Evolutionary conservation across 2,329 filamentous ascomycete species (phyloP), one percentile per base, ranked within the genome.

Genomic region (Aspergillus carbonarius): DNA sequence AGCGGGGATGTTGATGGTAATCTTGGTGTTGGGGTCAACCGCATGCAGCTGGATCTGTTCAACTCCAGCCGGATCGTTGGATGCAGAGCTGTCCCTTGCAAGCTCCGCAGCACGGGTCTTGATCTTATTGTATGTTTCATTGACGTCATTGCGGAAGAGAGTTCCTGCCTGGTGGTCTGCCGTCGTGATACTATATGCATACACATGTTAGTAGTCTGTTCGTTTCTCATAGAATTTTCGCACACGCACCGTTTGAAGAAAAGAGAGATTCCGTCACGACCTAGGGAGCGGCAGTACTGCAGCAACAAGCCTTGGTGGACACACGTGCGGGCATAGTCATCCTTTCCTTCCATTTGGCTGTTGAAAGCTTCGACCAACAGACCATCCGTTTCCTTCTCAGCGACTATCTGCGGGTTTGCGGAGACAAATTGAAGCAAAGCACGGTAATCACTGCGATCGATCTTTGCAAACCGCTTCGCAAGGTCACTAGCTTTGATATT

Each of bases 1-100:
- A 0, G 89, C 81, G 12, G 95, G 93, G 39, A 96, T 88, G 55
- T 79, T 85, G 75, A 98, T 97, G 72, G 91, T 90, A 74, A 99
- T 97, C 61, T 90, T 88, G 3, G 93, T 97, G 49, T 89, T 90
- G 0, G 93, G 93, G 74, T 97, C 92, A 10, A 99, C 93, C 13
- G 95, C 93, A 73, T 99, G 95, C 48, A 99, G 83, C 77, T 99
- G 96, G 66, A 99, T 99, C 76, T 97, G 93, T 79, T 99, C 95
- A 9, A 96, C 89, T 18, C 89, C 91, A 23, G 82, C 85, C 1
- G 77, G 77, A 7, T 80, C 79, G 46, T 76, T 74, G 18, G 80
- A 81, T 5, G 79, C 81, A 46, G 82, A 78, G 58, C 81, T 76
- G 66, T 89, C 82, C 62, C 84, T 85, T 40, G 80, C 81, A 63